Percentiles rank a stretch among this genome's conserved stretches.
phyloP scores from a whole-genome alignment of 1,139 yeast genomes.

The Petasospora fabianii region DNA sequence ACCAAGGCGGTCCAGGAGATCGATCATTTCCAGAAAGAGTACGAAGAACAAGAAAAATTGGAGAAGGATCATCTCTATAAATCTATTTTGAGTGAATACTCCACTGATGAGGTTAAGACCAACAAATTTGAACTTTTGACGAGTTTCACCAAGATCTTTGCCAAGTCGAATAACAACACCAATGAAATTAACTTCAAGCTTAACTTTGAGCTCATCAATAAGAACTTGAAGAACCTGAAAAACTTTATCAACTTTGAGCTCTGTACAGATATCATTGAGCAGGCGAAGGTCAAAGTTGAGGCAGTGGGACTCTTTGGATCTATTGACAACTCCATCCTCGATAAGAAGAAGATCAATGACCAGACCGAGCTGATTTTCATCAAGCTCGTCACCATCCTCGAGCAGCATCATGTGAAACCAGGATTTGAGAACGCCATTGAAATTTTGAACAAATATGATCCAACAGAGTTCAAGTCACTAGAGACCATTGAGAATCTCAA shows the following conservation, averaged over 20 bases:
- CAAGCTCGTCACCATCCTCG: conserved; percentile 59
- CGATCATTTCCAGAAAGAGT: conserved; percentile 20
- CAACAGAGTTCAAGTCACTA: conserved; percentile 42
- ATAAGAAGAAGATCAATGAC: conserved; percentile 26
- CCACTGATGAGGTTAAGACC: conserved; percentile 28
- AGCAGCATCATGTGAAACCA: conserved; percentile 65
- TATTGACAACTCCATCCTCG: conserved; percentile 27
- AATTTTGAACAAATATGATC: conserved; percentile 68
- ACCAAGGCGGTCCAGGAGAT: conserved; percentile 27
- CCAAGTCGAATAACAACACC: conserved; percentile 42
- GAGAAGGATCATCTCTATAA: conserved; percentile 38
- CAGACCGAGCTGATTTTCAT: conserved; percentile 60
- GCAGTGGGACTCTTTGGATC: conserved; percentile 25
- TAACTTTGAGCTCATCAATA: conserved; percentile 46
- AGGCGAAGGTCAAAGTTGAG: conserved; percentile 41
- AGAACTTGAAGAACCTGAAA: conserved; percentile 41
- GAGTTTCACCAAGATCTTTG: conserved; percentile 58
- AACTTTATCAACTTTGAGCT: conserved; percentile 43
- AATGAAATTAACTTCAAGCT: conserved; percentile 49
- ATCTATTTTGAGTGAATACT: conserved; percentile 31
- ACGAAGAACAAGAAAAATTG: conserved; percentile 19
- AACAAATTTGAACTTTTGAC: conserved; percentile 40
- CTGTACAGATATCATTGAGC: conserved; percentile 40
- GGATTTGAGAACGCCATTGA: conserved; percentile 82
- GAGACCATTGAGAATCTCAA: conserved; percentile 26